Percentiles rank a stretch among this genome's conserved stretches.
phyloP scores from a whole-genome alignment of 345 rosid species.

The Anacardium occidentale region DNA sequence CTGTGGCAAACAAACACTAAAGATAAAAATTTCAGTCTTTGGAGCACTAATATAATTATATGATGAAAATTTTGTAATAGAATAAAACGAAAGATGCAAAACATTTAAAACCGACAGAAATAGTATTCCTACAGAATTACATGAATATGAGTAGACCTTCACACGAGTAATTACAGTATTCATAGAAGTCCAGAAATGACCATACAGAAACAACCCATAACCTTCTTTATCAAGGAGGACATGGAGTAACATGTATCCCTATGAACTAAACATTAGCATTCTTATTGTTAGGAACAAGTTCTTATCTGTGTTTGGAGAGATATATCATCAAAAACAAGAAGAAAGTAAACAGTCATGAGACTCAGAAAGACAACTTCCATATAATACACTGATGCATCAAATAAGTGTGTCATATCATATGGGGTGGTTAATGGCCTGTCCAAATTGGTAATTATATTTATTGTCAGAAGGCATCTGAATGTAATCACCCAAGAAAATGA shows the following conservation, averaged over 20 bases:
- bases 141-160: constrained; percentile 5
- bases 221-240: background rate
- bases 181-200: constrained; percentile 9
- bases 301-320: background rate
- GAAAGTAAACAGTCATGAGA: background rate
- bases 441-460: background rate
- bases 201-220: background rate
- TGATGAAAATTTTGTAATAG: background rate
- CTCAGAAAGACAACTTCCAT: background rate
- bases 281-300: background rate
- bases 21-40: constrained; percentile 29
- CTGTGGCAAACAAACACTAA: constrained; percentile 98
- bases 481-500: background rate
- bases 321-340: background rate
- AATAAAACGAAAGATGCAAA: background rate
- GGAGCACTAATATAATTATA: constrained; percentile 14
- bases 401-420: constrained; percentile 6
- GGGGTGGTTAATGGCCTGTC: background rate
- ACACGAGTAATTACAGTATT: background rate
- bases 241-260: background rate
- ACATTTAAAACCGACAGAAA: background rate
- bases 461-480: background rate
- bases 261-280: background rate
- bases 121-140: background rate
- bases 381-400: background rate